Evolutionary conservation across 2,329 filamentous ascomycete species (phyloP), one percentile per base, ranked within the genome.

Genomic region (Fusarium poae): DNA sequence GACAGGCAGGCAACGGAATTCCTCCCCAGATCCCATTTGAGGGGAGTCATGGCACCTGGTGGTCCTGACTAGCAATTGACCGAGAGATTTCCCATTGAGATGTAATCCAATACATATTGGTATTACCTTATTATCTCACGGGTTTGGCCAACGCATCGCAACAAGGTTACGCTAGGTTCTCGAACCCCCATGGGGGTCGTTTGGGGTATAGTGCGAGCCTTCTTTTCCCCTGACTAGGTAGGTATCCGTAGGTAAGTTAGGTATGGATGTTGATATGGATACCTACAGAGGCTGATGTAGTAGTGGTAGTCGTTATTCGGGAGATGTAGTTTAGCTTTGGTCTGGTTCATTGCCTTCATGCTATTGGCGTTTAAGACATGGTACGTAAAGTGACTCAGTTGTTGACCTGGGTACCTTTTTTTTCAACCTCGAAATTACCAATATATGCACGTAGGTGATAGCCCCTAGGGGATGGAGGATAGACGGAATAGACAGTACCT

Each of bases 141-240:
- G 18, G n/a, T 63, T 63, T 32, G 29, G 49, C 44, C 43, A 50
- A 20, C 25, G 25, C 35, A 45, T 45, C 43, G n/a, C 35, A 62
- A 62, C 49, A 55, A 62, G 59, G 39, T 45, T 57, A 50, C 13
- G 30, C 30, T 48, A 57, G 30, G 60, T 46, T 56, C 56, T 64
- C 40, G 18, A 44, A 21, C 30, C 61, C 62, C 62, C 54, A 65
- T 54, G 62, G 62, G 61, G 54, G 30, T 25, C 16, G 61, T 43
- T 64, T 64, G 60, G 60, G 61, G 43, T 64, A 64, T 65, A 65
- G 62, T 59, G 45, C 34, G 52, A 45, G 53, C 39, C n/a, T 50
- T 54, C 6, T 29, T 42, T 42, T n/a, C 61, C 60, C 60, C 62
- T 65, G 60, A 53, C 60, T 48, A 59, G 60, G 35, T 39, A 39